Evolutionary conservation across 164 flowering plant species (phyloP), one percentile per base, ranked within the genome.

Genomic region (Sedum album): DNA sequence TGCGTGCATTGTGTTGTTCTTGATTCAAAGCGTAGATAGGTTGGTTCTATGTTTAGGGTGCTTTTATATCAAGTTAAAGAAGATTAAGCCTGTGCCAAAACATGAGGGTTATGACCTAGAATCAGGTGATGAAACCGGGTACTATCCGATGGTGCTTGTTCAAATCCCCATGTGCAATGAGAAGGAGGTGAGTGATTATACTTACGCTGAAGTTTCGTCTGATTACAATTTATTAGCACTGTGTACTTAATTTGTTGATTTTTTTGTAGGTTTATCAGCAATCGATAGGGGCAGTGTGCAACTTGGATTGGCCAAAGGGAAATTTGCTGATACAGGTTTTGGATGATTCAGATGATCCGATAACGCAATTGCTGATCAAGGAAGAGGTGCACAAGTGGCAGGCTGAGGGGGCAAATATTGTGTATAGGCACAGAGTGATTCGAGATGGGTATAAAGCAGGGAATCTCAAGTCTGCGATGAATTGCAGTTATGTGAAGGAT

Each of bases 171-270:
- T n/a, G n/a, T n/a, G n/a, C n/a, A n/a, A 94, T 65, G 99, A 91
- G 83, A 86, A 83, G 90, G 99, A 94, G 97, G 99, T 91, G 84
- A 89, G 91, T n/a, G n/a, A n/a, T n/a, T n/a, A n/a, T n/a, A n/a
- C n/a, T n/a, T n/a, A n/a, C n/a, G n/a, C n/a, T n/a, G n/a, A n/a
- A n/a, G n/a, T 60, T 3, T 31, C 31, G 5, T 60, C 17, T 23
- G 63, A 60, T 8, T 7, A 26, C 4, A 5, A 60, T 26, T 15
- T 14, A 26, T 60, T 60, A 18, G 6, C 23, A 23, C 13, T 33
- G 9, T 26, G 31, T 61, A 18, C 36, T 28, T 17, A 36, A 5
- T 60, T 5, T 15, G 4, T 31, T 60, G 63, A 30, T 18, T 61
- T 7, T 0, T 36, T n/a, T n/a, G 65, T 85, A 91, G 99, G 97